phyloP scores from a whole-genome alignment of 192 early-diverging fungal species.

The Podila epigama region DNA sequence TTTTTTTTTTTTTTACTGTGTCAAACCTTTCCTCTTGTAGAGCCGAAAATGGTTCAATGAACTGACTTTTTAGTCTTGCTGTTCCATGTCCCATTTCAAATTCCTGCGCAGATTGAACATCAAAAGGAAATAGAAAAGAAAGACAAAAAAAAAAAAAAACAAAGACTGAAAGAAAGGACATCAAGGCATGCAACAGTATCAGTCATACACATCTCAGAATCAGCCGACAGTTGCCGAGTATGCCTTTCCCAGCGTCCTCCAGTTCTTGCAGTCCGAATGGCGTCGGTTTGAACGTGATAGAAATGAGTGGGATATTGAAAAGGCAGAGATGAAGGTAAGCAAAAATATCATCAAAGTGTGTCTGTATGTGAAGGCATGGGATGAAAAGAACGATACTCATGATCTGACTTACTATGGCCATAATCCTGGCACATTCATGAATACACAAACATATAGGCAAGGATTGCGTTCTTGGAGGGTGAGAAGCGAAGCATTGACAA shows the following conservation, averaged over 20 bases:
- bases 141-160: not conserved
- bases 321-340: slow-evolving; percentile 77
- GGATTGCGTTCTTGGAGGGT: slow-evolving; percentile 79
- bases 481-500: slow-evolving; percentile 79
- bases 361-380: not conserved
- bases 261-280: slow-evolving; percentile 86
- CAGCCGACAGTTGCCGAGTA: slow-evolving; percentile 58
- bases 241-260: slow-evolving; percentile 79
- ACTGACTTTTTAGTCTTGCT: too few relatives aligned
- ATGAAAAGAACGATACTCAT: not conserved
- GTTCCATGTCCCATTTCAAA: not conserved
- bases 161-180: not conserved
- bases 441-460: slow-evolving; percentile 71
- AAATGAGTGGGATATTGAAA: slow-evolving; percentile 88
- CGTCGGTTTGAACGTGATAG: slow-evolving; percentile 82
- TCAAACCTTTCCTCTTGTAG: too few relatives aligned
- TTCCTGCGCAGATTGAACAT: too few relatives aligned
- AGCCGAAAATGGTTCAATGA: too few relatives aligned
- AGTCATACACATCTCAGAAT: slow-evolving; percentile 26
- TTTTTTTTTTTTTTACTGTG: not conserved
- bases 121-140: not conserved
- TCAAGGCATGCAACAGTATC: slow-evolving; percentile 34
- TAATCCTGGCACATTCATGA: too few relatives aligned
- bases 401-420: not conserved
- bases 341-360: not conserved